phyloP scores from a whole-genome alignment of 2,329 filamentous ascomycete genomes.

The Trichoderma sp. region DNA sequence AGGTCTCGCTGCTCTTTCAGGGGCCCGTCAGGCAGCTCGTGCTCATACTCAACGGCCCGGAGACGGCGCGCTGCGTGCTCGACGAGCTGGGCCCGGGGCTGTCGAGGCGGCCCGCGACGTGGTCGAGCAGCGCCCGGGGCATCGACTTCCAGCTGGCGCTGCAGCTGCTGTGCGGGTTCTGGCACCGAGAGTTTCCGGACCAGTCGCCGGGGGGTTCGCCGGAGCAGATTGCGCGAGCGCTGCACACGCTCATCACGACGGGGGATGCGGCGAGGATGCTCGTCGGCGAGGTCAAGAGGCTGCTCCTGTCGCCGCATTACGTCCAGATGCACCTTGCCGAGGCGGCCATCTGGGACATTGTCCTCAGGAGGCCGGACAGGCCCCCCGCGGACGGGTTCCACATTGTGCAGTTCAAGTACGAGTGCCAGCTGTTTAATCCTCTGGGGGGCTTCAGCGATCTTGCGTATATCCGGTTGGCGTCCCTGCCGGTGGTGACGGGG shows the following conservation, averaged over 20 bases:
- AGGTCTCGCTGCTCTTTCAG: conserved; percentile 42
- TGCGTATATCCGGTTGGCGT: conserved; percentile 37
- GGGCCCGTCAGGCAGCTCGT: conserved; percentile 45
- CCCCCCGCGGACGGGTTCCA: conserved; percentile 43
- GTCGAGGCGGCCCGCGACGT: conserved; percentile 39
- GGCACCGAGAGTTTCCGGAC: conserved; percentile 42
- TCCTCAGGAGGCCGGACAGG: conserved; percentile 38
- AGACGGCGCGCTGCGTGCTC: conserved; percentile 41
- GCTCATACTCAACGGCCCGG: conserved; percentile 43
- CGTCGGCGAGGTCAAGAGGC: conserved; percentile 37
- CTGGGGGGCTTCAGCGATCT: conserved; percentile 38
- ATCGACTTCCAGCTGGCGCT: conserved; percentile 42
- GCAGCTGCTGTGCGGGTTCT: conserved; percentile 43
- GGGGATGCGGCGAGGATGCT: conserved; percentile 38
- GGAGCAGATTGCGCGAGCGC: conserved; percentile 40
- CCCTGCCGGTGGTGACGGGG: conserved; percentile 41
- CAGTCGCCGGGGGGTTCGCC: conserved; percentile 41
- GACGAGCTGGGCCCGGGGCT: conserved; percentile 43
- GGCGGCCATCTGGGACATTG: conserved; percentile 43
- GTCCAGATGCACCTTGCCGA: conserved; percentile 45
- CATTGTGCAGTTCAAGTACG: conserved; percentile 42
- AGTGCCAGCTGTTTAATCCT: conserved; percentile 40
- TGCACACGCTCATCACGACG: conserved; percentile 38
- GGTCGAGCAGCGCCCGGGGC: conserved; percentile 39
- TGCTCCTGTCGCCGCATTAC: conserved; percentile 41